Base-by-base conservation (phyloP, 179 eudicot species). In the Silene vulgaris region DNA sequence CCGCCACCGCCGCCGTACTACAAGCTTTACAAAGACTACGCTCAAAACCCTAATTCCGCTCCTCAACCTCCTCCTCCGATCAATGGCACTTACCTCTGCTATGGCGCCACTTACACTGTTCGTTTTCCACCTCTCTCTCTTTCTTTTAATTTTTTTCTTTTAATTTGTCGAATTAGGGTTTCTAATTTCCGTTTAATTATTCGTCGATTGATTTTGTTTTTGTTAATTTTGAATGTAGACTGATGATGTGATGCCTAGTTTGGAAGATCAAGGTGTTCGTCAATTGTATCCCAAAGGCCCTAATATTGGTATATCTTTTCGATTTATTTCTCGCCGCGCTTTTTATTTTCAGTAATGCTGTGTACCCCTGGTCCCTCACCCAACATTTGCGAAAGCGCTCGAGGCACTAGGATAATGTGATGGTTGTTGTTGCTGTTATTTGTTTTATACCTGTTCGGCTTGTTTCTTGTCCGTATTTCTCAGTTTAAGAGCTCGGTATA, bases 1-100 rank as follows among this genome's bases (percentile, higher is more conserved):
- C 97, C 98, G 12, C 98, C 98, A 40, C 97, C 98, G 29, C 98
- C 97, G 16, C 97, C 96, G 3, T 94, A 74, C 56, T 92, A 94
- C 90, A 90, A 71, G 84, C 84, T 94, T 1, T 94, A 93, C 87
- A 91, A 91, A 77, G 88, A 93, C 20, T 91, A 89, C 69, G 57
- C 73, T 26, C 60, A 86, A 76, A 78, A 90, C 83, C 96, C 96
- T 56, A 76, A 78, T 17, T 91, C 94, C 0, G 89, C 91, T 8
- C 97, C 92, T 4, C 86, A 79, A 72, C 97, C 94, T 8, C 97
- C 94, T 8, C 89, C 97, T 71, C 97, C 94, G 0, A 80, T 91
- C 65, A 74, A 90, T 82, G 97, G 98, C 80, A 81, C 89, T 57
- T 91, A 92, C 32, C 56, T 78, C 63, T 91, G 90, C 75, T 91